phyloP scores from a whole-genome alignment of 202 grass and related monocot genomes.

The Schoenoplectus tabernaemontani region DNA sequence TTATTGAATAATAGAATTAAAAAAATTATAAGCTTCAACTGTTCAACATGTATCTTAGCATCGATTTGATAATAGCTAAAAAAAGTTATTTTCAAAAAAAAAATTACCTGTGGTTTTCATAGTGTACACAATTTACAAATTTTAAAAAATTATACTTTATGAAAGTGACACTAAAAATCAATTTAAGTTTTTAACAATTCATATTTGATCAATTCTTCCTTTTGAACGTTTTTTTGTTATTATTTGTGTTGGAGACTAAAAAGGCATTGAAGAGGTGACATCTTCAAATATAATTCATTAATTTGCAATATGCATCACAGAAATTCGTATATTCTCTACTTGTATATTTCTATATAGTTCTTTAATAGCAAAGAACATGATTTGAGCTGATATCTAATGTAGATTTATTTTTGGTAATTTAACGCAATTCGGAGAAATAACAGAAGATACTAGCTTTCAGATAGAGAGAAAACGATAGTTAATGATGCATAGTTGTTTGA shows the following conservation, averaged over 20 bases:
- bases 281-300: background rate
- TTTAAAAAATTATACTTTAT: too few relatives aligned
- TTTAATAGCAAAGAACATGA: background rate
- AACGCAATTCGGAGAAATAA: background rate
- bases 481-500: slow-evolving; percentile 16
- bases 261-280: background rate
- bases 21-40: too few relatives aligned
- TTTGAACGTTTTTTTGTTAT: background rate
- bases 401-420: too few relatives aligned
- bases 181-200: too few relatives aligned
- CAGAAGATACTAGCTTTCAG: background rate
- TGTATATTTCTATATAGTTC: too few relatives aligned
- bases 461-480: slow-evolving; percentile 18
- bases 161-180: too few relatives aligned
- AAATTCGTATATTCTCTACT: background rate
- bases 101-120: too few relatives aligned
- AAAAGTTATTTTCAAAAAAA: too few relatives aligned
- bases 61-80: background rate
- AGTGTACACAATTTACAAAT: too few relatives aligned
- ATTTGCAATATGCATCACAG: background rate
- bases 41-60: background rate
- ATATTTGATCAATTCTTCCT: background rate
- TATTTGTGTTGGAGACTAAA: background rate
- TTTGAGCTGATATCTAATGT: too few relatives aligned
- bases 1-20: background rate